These are phyloP conservation scores for Peronospora belbahrii DNA, from an alignment of 352 stramenopile genomes.

Conservation along the genomic window DNA sequence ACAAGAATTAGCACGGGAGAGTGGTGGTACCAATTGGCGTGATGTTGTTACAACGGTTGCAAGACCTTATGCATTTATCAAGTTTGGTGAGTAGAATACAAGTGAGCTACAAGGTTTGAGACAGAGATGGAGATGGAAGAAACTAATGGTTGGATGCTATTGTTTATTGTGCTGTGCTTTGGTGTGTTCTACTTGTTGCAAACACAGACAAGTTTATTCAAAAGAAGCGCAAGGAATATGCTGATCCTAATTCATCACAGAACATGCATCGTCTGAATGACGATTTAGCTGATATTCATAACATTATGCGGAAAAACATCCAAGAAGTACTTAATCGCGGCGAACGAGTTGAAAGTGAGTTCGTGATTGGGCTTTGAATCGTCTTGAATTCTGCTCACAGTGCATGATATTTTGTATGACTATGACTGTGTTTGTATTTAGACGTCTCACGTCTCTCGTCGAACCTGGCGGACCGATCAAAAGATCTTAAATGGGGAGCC, in stretches of 20 bases:
- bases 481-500: conserved; percentile 96
- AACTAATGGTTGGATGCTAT: too few species aligned
- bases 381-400: conserved; percentile 1
- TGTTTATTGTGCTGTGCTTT: too few species aligned
- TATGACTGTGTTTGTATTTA: conserved; percentile 17
- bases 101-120: too few species aligned
- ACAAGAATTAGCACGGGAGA: conserved; percentile 90
- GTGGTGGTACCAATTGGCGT: conserved; percentile 87
- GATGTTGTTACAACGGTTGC: conserved; percentile 91
- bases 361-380: neutral
- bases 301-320: conserved; percentile 98
- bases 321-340: conserved; percentile 91
- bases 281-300: conserved; percentile 97
- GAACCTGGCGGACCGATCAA: conserved; percentile 89
- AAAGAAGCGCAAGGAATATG: conserved; percentile 96
- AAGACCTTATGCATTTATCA: conserved; percentile 98
- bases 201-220: conserved; percentile 94
- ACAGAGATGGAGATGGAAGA: too few species aligned
- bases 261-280: conserved; percentile 96
- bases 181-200: too few species aligned
- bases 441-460: conserved; percentile 85
- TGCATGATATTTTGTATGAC: neutral
- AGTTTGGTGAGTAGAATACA: conserved; percentile 85
- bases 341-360: conserved; percentile 80
- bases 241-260: conserved; percentile 91